Percentiles rank a stretch among this genome's conserved stretches.
phyloP scores from a whole-genome alignment of 2,329 filamentous ascomycete species.

The Alternaria ethzedia region DNA sequence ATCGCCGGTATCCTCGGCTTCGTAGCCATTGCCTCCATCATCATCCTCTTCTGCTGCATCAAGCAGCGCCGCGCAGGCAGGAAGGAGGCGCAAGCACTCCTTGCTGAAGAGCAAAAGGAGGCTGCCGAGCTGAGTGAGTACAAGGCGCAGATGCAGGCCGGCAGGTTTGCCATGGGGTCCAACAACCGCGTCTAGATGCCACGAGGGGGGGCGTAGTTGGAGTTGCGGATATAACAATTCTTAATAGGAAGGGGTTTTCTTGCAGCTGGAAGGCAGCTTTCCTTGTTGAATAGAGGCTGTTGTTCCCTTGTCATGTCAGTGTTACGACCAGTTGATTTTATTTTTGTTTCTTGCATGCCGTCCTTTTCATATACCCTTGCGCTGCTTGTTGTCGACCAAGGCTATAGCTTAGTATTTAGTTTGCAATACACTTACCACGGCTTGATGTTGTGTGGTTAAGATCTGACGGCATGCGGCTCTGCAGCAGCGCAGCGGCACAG shows the following conservation, averaged over 20 bases:
- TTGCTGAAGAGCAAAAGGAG: slow-evolving; percentile 47
- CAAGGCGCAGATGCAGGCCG: slow-evolving; percentile 36
- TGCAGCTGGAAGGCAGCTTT: slow-evolving; percentile 2
- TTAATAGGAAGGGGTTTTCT: slow-evolving; percentile 7
- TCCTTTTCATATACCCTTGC: slow-evolving; percentile 19
- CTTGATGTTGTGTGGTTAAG: slow-evolving; percentile 2
- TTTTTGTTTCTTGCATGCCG: slow-evolving; percentile 7
- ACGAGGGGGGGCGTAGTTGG: not conserved
- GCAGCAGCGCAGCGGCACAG: not conserved
- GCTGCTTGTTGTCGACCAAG: slow-evolving; percentile 3
- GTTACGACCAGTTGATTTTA: slow-evolving; percentile 12
- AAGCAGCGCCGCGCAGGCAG: slow-evolving; percentile 48
- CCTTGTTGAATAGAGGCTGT: slow-evolving; percentile 2
- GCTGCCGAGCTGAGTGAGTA: slow-evolving; percentile 44
- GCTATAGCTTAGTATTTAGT: slow-evolving; percentile 1
- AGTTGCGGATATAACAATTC: slow-evolving; percentile 7
- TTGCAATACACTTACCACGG: not conserved
- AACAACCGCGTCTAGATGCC: slow-evolving; percentile 15
- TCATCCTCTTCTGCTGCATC: slow-evolving; percentile 48
- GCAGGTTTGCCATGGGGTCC: slow-evolving; percentile 29
- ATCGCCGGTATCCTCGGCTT: slow-evolving; percentile 35
- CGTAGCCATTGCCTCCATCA: slow-evolving; percentile 31
- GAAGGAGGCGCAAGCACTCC: slow-evolving; percentile 39
- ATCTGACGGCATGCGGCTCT: not conserved
- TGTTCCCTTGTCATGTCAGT: slow-evolving; percentile 10